Base-by-base conservation (phyloP, 139 green algal species). In the Spirogloea muscicola region DNA sequence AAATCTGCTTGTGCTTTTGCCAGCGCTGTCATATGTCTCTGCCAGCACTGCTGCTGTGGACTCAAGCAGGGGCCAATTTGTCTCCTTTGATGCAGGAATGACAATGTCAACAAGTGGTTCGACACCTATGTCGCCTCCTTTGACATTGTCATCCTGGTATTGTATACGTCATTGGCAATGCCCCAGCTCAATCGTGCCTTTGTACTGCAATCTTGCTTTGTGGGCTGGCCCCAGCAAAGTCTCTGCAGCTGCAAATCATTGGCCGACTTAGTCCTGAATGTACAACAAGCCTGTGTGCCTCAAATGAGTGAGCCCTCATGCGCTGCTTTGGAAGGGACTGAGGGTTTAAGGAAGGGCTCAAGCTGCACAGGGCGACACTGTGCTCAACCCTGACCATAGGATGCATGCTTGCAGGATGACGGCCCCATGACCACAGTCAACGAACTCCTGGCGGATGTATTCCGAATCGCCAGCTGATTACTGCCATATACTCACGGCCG, bases 91-190 rank as follows among this genome's bases (percentile, higher is more conserved):
- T 34, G 25, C 37, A 72, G 63, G 61, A 79, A 79, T 38, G 66
- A 79, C 61, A 78, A 79, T n/a, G 60, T 70, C 34, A 61, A 79
- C 61, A 5, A 31, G 63, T 31, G 44, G 29, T 13, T 74, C 16
- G 43, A 74, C 16, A 3, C 27, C 1, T 79, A 77, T 72, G 31
- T 29, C 36, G 13, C 27, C 31, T 21, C 25, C 1, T 79, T 79
- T 29, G 71, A 79, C 44, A 46, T 79, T 0, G 71, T 79, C 21
- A 18, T 79, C 10, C 38, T 79, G n/a, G 68, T 48, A 21, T 36
- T 25, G 29, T 6, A 6, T 13, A n/a, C 57, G 31, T 42, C 18
- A 18, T 42, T n/a, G 57, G 29, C 13, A 16, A 18, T 65, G 16
- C 13, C n/a, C 25, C 31, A 10, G 27, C 21, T 74, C 4, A 37